Conservation (phyloP, 2,329 filamentous ascomycete species). For the Immersiporthe knoxdaviesiana region DNA sequence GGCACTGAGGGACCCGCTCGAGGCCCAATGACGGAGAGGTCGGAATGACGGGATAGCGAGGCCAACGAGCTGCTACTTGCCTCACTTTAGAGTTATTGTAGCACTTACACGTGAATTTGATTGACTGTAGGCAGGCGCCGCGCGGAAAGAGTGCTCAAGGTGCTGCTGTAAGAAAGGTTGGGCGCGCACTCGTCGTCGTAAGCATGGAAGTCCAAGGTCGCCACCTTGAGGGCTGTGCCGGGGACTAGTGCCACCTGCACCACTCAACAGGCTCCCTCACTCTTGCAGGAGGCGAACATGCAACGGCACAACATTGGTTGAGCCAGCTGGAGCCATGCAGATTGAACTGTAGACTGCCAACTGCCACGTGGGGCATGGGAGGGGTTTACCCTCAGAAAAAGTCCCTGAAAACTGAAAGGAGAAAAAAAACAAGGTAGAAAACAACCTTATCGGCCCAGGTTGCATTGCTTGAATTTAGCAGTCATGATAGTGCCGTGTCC, state of each 20-base stretch:
- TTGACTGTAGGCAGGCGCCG: background rate
- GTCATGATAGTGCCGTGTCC: no score
- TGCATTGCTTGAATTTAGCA: background rate
- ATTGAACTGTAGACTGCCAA: background rate
- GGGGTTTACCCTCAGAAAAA: no score
- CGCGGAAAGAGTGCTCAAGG: background rate
- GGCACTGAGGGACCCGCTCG: background rate
- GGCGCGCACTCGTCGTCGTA: conserved; percentile 1
- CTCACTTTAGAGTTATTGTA: background rate
- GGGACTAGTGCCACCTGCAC: background rate
- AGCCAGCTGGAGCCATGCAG: background rate
- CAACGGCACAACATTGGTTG: background rate
- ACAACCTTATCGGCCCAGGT: background rate
- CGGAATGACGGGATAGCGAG: background rate
- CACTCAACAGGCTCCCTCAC: conserved; percentile 1
- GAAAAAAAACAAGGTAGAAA: no score
- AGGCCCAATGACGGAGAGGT: background rate
- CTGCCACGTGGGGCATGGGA: background rate
- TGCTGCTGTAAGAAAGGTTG: background rate
- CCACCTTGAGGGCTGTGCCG: conserved; percentile 6
- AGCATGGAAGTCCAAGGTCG: background rate
- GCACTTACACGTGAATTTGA: background rate
- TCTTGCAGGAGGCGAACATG: background rate
- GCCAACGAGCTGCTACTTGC: background rate
- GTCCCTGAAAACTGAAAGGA: background rate